Percentiles rank a stretch among this genome's conserved stretches.
Evolutionary conservation across 208 protist species (phyloP).

Genomic region (Trypanosoma congolense): DNA sequence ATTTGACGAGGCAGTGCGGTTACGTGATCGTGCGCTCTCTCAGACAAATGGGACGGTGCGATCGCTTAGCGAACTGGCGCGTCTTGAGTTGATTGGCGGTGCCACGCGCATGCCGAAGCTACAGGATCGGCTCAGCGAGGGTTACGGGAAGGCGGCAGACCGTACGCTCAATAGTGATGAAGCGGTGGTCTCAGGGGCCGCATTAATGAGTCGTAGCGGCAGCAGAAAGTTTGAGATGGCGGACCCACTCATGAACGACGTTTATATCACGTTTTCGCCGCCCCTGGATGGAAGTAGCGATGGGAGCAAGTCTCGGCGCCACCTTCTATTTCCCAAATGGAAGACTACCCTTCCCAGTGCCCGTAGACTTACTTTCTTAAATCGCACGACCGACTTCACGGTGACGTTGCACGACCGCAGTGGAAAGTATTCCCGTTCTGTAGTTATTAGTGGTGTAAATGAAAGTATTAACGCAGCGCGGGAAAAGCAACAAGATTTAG

Average conservation of each 20-base stretch:
- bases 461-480: conserved; percentile 2
- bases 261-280: conserved; percentile 31
- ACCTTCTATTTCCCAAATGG: conserved; percentile 26
- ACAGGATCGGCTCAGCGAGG: conserved; percentile 45
- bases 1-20: conserved; percentile 40
- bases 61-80: conserved; percentile 18
- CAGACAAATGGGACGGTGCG: conserved; percentile 12
- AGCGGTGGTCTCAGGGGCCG: conserved; percentile 62
- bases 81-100: conserved; percentile 81
- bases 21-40: conserved; percentile 34
- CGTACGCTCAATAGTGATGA: conserved; percentile 87
- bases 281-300: background rate
- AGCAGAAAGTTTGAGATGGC: conserved; percentile 20
- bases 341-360: conserved; percentile 23
- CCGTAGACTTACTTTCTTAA: conserved; percentile 22
- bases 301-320: background rate
- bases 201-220: conserved; percentile 36
- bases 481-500: conserved; percentile 1
- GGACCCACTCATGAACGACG: conserved; percentile 45
- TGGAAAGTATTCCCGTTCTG: conserved; percentile 12
- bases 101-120: conserved; percentile 76
- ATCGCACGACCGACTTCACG: conserved; percentile 30
- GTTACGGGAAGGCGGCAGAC: conserved; percentile 31
- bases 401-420: conserved; percentile 17
- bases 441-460: conserved; percentile 12